A percentile compares a stretch with the other conserved stretches of the same genome.
phyloP scores from a whole-genome alignment of 352 stramenopile genomes.

The Globisporangium carolinianum region DNA sequence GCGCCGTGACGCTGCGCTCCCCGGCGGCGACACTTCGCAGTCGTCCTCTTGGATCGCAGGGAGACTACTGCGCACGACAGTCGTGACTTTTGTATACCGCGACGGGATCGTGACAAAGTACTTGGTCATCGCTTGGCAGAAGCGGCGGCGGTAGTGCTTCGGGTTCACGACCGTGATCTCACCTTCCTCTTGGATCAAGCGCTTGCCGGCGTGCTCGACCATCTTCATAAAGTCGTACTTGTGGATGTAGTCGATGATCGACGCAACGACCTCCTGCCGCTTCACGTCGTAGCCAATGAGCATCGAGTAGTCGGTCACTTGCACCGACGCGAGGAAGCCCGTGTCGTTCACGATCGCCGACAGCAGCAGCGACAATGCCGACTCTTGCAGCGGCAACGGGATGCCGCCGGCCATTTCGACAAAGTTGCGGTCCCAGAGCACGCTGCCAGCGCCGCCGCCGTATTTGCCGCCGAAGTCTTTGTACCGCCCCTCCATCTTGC shows the following conservation, averaged over 20 bases:
- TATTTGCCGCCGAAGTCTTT: slow-evolving; percentile 18
- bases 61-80: slow-evolving; percentile 32
- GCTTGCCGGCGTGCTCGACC: slow-evolving; percentile 84
- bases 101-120: slow-evolving; percentile 87
- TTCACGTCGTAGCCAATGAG: slow-evolving; percentile 82
- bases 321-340: slow-evolving; percentile 72
- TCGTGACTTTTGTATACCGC: slow-evolving; percentile 80
- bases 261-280: slow-evolving; percentile 82
- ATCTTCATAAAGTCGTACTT: slow-evolving; percentile 91
- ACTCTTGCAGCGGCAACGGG: slow-evolving; percentile 76
- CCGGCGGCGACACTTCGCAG: slow-evolving; percentile 10
- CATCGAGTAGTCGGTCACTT: slow-evolving; percentile 87
- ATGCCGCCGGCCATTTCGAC: slow-evolving; percentile 80
- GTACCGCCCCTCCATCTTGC: slow-evolving; percentile 84
- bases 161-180: slow-evolving; percentile 86
- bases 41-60: slow-evolving; percentile 18
- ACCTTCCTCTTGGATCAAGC: slow-evolving; percentile 84
- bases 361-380: slow-evolving; percentile 68
- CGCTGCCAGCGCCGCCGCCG: slow-evolving; percentile 23
- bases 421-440: slow-evolving; percentile 86
- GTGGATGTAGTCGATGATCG: slow-evolving; percentile 88
- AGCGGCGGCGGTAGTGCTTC: slow-evolving; percentile 82
- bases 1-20: slow-evolving; percentile 10
- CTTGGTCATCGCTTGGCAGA: slow-evolving; percentile 84
- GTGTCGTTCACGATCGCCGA: slow-evolving; percentile 85